Percentiles rank a stretch among this genome's conserved stretches.
Evolutionary conservation across 345 rosid species (phyloP).

Genomic region (Lepidium didymum): DNA sequence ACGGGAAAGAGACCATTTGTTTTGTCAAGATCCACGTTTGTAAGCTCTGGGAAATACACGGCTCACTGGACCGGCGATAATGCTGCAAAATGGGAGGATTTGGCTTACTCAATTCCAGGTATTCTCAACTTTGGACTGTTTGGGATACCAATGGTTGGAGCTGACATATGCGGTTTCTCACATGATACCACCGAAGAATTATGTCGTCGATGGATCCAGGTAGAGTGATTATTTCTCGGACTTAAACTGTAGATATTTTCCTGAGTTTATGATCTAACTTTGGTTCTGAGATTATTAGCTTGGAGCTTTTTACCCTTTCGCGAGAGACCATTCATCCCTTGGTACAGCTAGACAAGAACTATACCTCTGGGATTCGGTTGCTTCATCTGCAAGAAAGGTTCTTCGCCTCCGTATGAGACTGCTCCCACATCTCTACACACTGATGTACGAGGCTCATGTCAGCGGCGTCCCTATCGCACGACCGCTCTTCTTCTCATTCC

Average conservation of each 20-base stretch:
- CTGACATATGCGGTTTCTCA: constrained; percentile 68
- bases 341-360: constrained; percentile 47
- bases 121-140: constrained; percentile 62
- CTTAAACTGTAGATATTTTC: background rate
- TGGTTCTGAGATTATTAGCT: constrained; percentile 34
- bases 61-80: constrained; percentile 88
- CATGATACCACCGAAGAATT: constrained; percentile 57
- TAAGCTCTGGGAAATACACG: constrained; percentile 64
- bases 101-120: constrained; percentile 53
- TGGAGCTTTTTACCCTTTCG: constrained; percentile 77
- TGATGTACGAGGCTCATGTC: constrained; percentile 54
- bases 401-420: constrained; percentile 59
- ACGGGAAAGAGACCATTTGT: constrained; percentile 61
- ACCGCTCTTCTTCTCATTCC: constrained; percentile 71
- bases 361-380: constrained; percentile 72
- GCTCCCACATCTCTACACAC: constrained; percentile 64
- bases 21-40: constrained; percentile 65
- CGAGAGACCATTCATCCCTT: constrained; percentile 57
- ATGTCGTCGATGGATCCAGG: constrained; percentile 78
- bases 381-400: constrained; percentile 54
- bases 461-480: constrained; percentile 65
- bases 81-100: constrained; percentile 59
- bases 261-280: constrained; percentile 11
- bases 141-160: constrained; percentile 85
- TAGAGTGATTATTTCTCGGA: constrained; percentile 9